These are phyloP conservation scores for Anethum foeniculum DNA, from an alignment of 140 eudicot genomes.

Conservation along the genomic window DNA sequence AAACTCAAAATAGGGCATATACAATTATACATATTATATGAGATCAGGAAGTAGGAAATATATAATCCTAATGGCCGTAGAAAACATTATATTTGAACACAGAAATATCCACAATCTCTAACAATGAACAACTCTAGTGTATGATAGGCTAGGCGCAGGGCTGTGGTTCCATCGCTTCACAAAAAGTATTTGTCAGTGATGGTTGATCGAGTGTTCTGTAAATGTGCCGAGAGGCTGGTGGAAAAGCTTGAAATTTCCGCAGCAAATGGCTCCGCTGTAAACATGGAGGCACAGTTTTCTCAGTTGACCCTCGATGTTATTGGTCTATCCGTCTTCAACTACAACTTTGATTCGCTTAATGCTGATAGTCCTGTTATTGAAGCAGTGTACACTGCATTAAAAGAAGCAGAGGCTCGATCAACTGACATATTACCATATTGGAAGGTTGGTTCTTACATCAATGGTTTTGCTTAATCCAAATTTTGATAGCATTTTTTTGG, in stretches of 20 bases:
- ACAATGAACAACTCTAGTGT: slow-evolving; percentile 17
- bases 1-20: not conserved
- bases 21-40: not conserved
- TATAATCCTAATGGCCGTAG: not conserved
- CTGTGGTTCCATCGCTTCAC: slow-evolving; percentile 99
- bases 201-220: slow-evolving; percentile 87
- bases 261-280: slow-evolving; percentile 52
- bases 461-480: slow-evolving; percentile 2
- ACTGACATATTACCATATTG: slow-evolving; percentile 90
- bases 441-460: slow-evolving; percentile 59
- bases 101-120: not conserved
- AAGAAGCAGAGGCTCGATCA: slow-evolving; percentile 91
- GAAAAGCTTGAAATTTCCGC: slow-evolving; percentile 61
- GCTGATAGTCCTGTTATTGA: slow-evolving; percentile 92
- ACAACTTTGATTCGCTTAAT: slow-evolving; percentile 81
- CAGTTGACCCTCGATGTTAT: slow-evolving; percentile 90
- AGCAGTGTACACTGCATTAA: slow-evolving; percentile 81
- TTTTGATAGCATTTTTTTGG: not conserved
- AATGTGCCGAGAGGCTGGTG: slow-evolving; percentile 76
- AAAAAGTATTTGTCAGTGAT: slow-evolving; percentile 76
- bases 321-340: slow-evolving; percentile 83
- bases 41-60: not conserved
- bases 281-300: slow-evolving; percentile 82
- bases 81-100: not conserved
- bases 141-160: slow-evolving; percentile 93